Base-by-base conservation (phyloP, 2,329 filamentous ascomycete species). In the Alternaria dauci region DNA sequence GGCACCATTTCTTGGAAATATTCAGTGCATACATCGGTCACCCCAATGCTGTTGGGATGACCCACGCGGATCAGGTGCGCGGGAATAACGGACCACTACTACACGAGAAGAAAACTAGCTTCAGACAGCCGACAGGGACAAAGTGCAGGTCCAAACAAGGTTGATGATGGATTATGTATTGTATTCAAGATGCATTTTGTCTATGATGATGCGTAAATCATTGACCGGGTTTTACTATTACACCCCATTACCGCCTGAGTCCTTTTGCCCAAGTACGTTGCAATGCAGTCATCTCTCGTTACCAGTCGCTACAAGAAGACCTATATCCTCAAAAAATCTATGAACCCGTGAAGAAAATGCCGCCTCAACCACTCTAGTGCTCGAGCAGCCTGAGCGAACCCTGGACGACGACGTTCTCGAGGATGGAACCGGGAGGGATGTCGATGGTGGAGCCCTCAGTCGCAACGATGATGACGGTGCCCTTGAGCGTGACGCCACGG, bases 371-470 rank as follows among this genome's bases (percentile, higher is more conserved):
- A 36, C 58, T 68, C 74, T 87, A 90, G 79, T 90, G 88, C 83
- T 90, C 88, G 68, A 90, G 81, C 76, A 89, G 83, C 76, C 88
- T 85, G 87, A 99, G 87, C 81, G 93, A 97, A 76, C 95, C 95
- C 87, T 99, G 95, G 59, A 99, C 95, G 52, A 99, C 95, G 14
- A 98, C 95, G 83, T 99, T 99, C 87, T 99, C 95, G 61, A 99
- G 87, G 74, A 99, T 92, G 20, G 94, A 97, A 79, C 95, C 95
- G 20, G 95, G 94, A 54, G 95, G 95, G 73, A 99, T 91, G 79
- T 99, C 95, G 75, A 99, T 99, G 67, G 95, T 99, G 85, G 91
- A 94, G 71, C 94, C 94, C 83, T 99, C 95, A 47, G 93, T 97
- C 28, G 95, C 95, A 54, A 99, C 95, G 71, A 99, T 99, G 78